These are phyloP conservation scores for Hordeum vulgare DNA, from an alignment of 176 grass and related monocot genomes.

Conservation along the genomic window MorexV3_pseudomolecules_assembly NC_058522.1:403686177-403686676, in stretches of 20 bases:
- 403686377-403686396: conserved; percentile 30
- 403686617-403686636: neutral
- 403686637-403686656: neutral
- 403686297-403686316: neutral
- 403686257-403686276: neutral
- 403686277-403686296: neutral
- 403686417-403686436: neutral
- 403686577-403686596: neutral
- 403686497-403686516: neutral
- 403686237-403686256: conserved; percentile 14
- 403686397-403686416: conserved; percentile 58
- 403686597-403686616: neutral
- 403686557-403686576: neutral
- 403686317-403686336: conserved; percentile 49
- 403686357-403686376: conserved; percentile 31
- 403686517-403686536: neutral
- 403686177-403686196: conserved; percentile 72
- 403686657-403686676: conserved; percentile 21
- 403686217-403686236: conserved; percentile 76
- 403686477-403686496: neutral
- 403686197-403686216: conserved; percentile 55
- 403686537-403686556: neutral
- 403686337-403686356: conserved; percentile 19
- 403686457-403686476: neutral
- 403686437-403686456: neutral